Percentiles rank a stretch among this genome's conserved stretches.
Conservation (phyloP, 2,329 filamentous ascomycete species). For the Fusarium sacchari region DNA sequence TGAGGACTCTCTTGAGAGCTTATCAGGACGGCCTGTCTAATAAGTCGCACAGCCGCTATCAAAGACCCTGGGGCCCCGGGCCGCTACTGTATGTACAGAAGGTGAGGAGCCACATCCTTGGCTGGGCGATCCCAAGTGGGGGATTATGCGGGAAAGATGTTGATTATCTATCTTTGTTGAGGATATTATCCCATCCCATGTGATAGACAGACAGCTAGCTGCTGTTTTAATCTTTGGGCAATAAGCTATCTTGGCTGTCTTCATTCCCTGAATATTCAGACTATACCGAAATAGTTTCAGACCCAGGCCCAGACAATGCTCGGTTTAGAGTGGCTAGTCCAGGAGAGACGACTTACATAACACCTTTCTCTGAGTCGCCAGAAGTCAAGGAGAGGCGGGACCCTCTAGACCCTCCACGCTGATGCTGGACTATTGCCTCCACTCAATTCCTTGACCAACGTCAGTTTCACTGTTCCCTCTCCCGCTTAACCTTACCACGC, state of each 20-base stretch:
- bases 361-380: conserved; percentile 32
- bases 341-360: conserved; percentile 31
- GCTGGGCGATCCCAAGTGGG: conserved; percentile 26
- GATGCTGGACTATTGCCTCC: conserved; percentile 8
- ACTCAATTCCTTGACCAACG: conserved; percentile 12
- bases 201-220: conserved; percentile 1
- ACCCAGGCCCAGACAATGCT: conserved; percentile 8
- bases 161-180: background rate
- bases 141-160: background rate
- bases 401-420: conserved; percentile 31
- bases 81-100: conserved; percentile 12
- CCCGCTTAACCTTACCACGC: conserved; percentile 12
- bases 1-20: conserved; percentile 15
- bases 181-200: background rate
- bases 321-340: conserved; percentile 26
- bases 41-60: conserved; percentile 20
- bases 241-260: background rate
- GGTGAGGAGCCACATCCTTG: conserved; percentile 26
- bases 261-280: background rate
- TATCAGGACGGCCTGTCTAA: conserved; percentile 23
- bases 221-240: background rate
- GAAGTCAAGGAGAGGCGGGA: conserved; percentile 22
- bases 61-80: conserved; percentile 23
- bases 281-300: conserved; percentile 24
- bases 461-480: background rate